phyloP scores from a whole-genome alignment of 192 early-diverging fungal species.

The Coemansia sp. region DNA sequence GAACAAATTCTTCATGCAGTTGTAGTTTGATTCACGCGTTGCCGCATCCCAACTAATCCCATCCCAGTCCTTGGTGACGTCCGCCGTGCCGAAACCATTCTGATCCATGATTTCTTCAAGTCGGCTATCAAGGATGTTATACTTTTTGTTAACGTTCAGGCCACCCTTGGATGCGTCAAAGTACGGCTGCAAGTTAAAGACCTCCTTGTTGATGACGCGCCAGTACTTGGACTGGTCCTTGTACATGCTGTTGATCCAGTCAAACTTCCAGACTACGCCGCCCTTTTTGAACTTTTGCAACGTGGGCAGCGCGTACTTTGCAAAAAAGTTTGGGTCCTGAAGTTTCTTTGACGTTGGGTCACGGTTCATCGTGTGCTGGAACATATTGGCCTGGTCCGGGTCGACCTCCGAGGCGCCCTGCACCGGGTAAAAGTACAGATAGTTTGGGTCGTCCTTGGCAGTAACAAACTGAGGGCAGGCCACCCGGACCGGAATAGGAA shows the following conservation, averaged over 20 bases:
- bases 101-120: slow-evolving; percentile 61
- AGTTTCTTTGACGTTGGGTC: slow-evolving; percentile 36
- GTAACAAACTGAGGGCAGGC: slow-evolving; percentile 58
- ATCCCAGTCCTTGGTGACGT: slow-evolving; percentile 41
- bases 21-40: slow-evolving; percentile 51
- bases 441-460: slow-evolving; percentile 27
- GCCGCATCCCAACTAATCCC: slow-evolving; percentile 5
- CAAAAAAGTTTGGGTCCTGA: slow-evolving; percentile 33
- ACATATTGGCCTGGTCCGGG: slow-evolving; percentile 25
- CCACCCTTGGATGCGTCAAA: slow-evolving; percentile 36
- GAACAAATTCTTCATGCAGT: slow-evolving; percentile 85
- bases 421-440: slow-evolving; percentile 24
- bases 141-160: slow-evolving; percentile 31
- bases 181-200: slow-evolving; percentile 69
- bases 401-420: slow-evolving; percentile 25
- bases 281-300: slow-evolving; percentile 55
- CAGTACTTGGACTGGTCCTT: slow-evolving; percentile 57
- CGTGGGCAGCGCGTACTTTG: slow-evolving; percentile 31
- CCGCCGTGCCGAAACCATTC: slow-evolving; percentile 49
- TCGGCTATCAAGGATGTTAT: slow-evolving; percentile 26
- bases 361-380: slow-evolving; percentile 33
- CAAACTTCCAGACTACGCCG: slow-evolving; percentile 59
- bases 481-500: slow-evolving; percentile 59
- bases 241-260: slow-evolving; percentile 59
- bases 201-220: slow-evolving; percentile 62